Base-by-base conservation (phyloP, 306 rosid genomes). In the Quercus parvula region DNA sequence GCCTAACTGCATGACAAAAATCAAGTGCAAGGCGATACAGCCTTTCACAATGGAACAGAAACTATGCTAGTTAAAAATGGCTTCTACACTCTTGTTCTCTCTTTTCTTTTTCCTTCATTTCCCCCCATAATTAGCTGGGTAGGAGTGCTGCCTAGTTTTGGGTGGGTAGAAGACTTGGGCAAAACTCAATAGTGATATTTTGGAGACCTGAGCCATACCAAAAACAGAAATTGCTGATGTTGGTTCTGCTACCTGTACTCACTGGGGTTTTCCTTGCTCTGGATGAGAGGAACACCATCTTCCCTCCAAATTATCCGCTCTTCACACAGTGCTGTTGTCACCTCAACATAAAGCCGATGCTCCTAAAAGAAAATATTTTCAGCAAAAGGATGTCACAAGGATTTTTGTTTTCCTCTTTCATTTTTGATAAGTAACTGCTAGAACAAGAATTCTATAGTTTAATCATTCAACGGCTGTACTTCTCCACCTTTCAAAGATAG, bases 211-310 rank as follows among this genome's bases (percentile, higher is more conserved):
- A 15, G 70, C 44, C 12, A 0, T 63, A 30, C 46, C 41, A 64
- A 64, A 64, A 31, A 44, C 52, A 18, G 17, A 67, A 9, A 19
- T 67, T 35, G 25, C 51, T 67, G 25, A 67, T 33, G 25, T 67
- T 67, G 27, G 70, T 57, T 61, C 51, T 70, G 75, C 82, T 83
- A 90, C 63, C 15, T 38, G 33, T 81, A 88, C 31, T 92, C 82
- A 11, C 82, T 67, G 4, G 95, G 97, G 64, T 94, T 91, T 75
- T 88, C 97, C 84, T 84, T 91, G 88, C 94, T 81, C 61, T 56
- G 91, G 82, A 94, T 88, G 76, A 94, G 90, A 76, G 98, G 98
- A 81, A 94, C 97, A 15, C 97, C 97, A 55, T 94, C 99, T 71
- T 86, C 81, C 86, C 97, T 86, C 99, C 97, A 94, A 66, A 84